A percentile compares a stretch with the other conserved stretches of the same genome.
phyloP scores from a whole-genome alignment of 805 yeast species.

The Teunomyces funiuensis region DNA sequence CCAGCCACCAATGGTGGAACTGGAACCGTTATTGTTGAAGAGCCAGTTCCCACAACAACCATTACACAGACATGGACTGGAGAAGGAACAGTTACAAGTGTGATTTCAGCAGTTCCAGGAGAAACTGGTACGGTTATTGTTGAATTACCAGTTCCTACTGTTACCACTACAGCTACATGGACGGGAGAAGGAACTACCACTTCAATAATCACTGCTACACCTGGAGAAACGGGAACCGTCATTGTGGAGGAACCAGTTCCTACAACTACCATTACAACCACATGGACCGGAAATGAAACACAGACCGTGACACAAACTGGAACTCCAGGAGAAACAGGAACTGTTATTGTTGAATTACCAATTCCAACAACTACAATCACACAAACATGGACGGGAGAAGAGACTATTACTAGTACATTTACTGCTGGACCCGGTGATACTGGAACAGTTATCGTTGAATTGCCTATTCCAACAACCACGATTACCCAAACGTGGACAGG shows the following conservation, averaged over 20 bases:
- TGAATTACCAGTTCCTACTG: conserved; percentile 12
- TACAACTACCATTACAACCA: conserved; percentile 11
- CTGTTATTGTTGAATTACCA: conserved; percentile 11
- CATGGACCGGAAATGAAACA: conserved; percentile 5
- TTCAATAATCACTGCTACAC: conserved; percentile 8
- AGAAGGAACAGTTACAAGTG: conserved; percentile 4
- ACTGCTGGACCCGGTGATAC: conserved; percentile 12
- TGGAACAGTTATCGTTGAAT: conserved; percentile 12
- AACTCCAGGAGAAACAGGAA: conserved; percentile 2
- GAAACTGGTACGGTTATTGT: conserved; percentile 13
- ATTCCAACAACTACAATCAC: conserved; percentile 9
- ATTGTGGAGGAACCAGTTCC: conserved; percentile 14
- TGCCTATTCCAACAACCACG: conserved; percentile 14
- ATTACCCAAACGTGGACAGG: conserved; percentile 11
- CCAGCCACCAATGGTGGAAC: conserved; percentile 8
- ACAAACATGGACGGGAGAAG: conserved; percentile 9
- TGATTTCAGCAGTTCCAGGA: background rate
- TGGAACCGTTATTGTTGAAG: conserved; percentile 11
- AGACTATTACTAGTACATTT: conserved; percentile 5
- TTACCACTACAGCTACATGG: conserved; percentile 8
- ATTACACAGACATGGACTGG: conserved; percentile 13
- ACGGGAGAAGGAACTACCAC: conserved; percentile 7
- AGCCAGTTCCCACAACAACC: conserved; percentile 8
- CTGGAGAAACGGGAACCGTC: conserved; percentile 13
- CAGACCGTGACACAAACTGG: background rate